Conservation (phyloP, 2,329 filamentous ascomycete genomes). For the Zymoseptoria tritici region DNA sequence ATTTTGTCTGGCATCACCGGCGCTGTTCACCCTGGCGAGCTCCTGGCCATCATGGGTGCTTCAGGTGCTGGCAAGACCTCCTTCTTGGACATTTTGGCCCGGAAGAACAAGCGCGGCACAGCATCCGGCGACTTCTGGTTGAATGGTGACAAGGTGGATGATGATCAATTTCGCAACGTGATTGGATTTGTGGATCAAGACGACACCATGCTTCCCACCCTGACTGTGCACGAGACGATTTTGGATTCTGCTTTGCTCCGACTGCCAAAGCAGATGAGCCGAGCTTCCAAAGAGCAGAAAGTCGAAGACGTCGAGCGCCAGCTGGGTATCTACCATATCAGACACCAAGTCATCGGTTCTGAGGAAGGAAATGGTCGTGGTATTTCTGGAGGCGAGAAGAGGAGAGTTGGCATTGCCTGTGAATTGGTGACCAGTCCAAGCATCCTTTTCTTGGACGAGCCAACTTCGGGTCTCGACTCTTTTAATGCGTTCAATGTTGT, state of each 20-base stretch:
- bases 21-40: constrained; percentile 86
- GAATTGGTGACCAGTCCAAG: constrained; percentile 96
- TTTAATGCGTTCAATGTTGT: constrained; percentile 98
- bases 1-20: constrained; percentile 77
- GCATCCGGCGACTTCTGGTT: constrained; percentile 78
- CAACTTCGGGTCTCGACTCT: constrained; percentile 89
- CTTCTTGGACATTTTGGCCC: constrained; percentile 88
- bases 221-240: constrained; percentile 97
- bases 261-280: constrained; percentile 86
- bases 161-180: constrained; percentile 80
- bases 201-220: constrained; percentile 88
- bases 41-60: constrained; percentile 96
- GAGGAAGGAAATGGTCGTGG: constrained; percentile 91
- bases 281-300: constrained; percentile 77
- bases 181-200: constrained; percentile 98
- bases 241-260: constrained; percentile 86
- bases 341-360: constrained; percentile 89
- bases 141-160: constrained; percentile 82
- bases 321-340: constrained; percentile 88
- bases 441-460: constrained; percentile 94
- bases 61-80: constrained; percentile 97
- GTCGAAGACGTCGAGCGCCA: constrained; percentile 93
- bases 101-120: constrained; percentile 88
- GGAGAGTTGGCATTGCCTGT: constrained; percentile 92
- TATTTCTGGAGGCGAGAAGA: constrained; percentile 94